These are phyloP conservation scores for Mortierella sp. DNA, from an alignment of 371 early-diverging fungal genomes.

Conservation along the genomic window DNA sequence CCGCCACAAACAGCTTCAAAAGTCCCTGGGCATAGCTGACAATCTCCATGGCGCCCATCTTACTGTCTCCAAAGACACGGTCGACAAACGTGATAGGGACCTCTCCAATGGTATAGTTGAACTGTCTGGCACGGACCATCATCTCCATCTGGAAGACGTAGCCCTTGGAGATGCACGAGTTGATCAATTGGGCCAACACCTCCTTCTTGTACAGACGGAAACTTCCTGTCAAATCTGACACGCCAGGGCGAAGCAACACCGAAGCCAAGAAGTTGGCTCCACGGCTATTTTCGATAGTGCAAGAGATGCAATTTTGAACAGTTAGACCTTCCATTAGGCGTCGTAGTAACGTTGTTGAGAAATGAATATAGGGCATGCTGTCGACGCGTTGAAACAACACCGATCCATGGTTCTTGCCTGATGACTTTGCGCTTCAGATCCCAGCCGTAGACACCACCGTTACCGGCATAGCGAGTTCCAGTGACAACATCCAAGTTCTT, in stretches of 20 bases:
- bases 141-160: constrained; percentile 99
- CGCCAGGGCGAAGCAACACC: constrained; percentile 91
- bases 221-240: constrained; percentile 97
- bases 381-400: neutral
- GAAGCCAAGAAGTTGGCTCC: constrained; percentile 98
- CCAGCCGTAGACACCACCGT: constrained; percentile 99
- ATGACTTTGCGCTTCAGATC: constrained; percentile 97
- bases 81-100: constrained; percentile 98
- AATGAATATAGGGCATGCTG: neutral
- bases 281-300: constrained; percentile 70
- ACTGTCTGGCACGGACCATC: constrained; percentile 97
- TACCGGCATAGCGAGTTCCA: constrained; percentile 92
- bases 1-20: constrained; percentile 82
- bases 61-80: constrained; percentile 96
- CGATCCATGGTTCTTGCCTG: constrained; percentile 62
- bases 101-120: constrained; percentile 92
- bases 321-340: neutral
- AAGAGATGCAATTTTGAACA: constrained; percentile 4
- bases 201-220: constrained; percentile 98
- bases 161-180: constrained; percentile 92
- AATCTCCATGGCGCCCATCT: constrained; percentile 96
- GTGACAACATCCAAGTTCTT: constrained; percentile 95
- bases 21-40: constrained; percentile 94
- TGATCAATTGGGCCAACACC: constrained; percentile 88
- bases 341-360: too few species aligned